These are phyloP conservation scores for Neurospora pannonica DNA, from an alignment of 495 filamentous ascomycete genomes.

Conservation along the genomic window DNA sequence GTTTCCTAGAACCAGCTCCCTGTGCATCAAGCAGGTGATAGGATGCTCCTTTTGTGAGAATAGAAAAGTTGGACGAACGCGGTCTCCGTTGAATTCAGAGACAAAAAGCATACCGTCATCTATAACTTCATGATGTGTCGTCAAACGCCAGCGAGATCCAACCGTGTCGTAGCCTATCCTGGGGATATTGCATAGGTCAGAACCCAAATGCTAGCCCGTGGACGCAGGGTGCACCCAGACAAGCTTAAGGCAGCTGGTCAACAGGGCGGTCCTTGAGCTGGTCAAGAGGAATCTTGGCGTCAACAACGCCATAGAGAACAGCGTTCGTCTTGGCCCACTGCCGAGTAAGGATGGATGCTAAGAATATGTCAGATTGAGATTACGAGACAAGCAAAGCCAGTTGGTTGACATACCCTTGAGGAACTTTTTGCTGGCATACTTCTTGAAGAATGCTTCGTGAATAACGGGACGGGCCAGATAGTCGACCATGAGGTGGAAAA, in stretches of 20 bases:
- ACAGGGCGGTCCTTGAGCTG: conserved; percentile 16
- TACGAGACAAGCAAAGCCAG: not conserved
- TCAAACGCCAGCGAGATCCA: conserved; percentile 17
- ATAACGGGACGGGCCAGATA: conserved; percentile 80
- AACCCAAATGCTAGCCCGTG: not conserved
- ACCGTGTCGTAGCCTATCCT: conserved; percentile 21
- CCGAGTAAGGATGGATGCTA: conserved; percentile 85
- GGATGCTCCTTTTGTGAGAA: conserved; percentile 8
- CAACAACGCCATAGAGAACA: conserved; percentile 32
- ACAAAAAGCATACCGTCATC: conserved; percentile 13
- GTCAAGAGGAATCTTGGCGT: conserved; percentile 31
- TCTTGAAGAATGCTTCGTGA: conserved; percentile 98
- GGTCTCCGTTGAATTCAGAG: conserved; percentile 8
- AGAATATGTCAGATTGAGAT: conserved; percentile 14
- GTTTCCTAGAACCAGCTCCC: conserved; percentile 2
- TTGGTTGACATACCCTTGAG: conserved; percentile 64
- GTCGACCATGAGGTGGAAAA: conserved; percentile 89
- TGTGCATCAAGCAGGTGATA: conserved; percentile 3
- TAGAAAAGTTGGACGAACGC: not conserved
- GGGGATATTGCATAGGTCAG: conserved; percentile 5
- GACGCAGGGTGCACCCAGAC: not conserved
- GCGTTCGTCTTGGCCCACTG: conserved; percentile 82
- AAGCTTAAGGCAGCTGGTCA: not conserved
- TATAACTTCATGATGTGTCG: conserved; percentile 16
- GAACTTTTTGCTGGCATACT: conserved; percentile 98